These are phyloP conservation scores for Dactylorhiza incarnata DNA, from an alignment of 106 monocot species.

Conservation along the genomic window DNA sequence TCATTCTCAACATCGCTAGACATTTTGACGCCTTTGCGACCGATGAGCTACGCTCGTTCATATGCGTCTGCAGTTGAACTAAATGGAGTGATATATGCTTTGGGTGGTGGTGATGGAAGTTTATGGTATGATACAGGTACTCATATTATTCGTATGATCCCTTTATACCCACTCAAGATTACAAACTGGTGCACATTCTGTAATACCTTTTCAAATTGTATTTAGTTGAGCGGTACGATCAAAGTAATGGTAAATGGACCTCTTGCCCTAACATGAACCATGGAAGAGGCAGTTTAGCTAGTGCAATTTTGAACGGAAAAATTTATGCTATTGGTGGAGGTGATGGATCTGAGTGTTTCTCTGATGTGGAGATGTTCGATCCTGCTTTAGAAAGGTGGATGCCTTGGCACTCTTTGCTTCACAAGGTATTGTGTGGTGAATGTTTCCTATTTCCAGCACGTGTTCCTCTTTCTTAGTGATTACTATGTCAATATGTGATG, in stretches of 20 bases:
- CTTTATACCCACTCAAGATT: constrained; percentile 1
- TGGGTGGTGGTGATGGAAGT: constrained; percentile 64
- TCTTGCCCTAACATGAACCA: constrained; percentile 38
- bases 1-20: constrained; percentile 54
- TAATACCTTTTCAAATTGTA: not conserved
- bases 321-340: constrained; percentile 91
- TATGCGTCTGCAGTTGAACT: constrained; percentile 57
- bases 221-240: constrained; percentile 78
- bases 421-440: constrained; percentile 32
- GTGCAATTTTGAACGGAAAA: constrained; percentile 48
- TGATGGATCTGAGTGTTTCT: constrained; percentile 37
- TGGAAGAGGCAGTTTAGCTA: constrained; percentile 60
- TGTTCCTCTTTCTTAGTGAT: too few species aligned
- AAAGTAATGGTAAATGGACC: constrained; percentile 35
- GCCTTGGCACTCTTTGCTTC: constrained; percentile 43
- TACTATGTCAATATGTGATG: not conserved
- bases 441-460: not conserved
- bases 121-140: constrained; percentile 64
- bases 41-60: constrained; percentile 62
- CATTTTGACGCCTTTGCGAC: constrained; percentile 31
- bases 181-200: not conserved
- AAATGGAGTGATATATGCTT: constrained; percentile 46
- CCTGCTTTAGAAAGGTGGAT: constrained; percentile 70
- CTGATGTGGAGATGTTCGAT: constrained; percentile 86
- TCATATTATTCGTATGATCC: not conserved